These are phyloP conservation scores for Aspergillus sp. DNA, from an alignment of 2,329 filamentous ascomycete genomes.

Conservation along the genomic window DNA sequence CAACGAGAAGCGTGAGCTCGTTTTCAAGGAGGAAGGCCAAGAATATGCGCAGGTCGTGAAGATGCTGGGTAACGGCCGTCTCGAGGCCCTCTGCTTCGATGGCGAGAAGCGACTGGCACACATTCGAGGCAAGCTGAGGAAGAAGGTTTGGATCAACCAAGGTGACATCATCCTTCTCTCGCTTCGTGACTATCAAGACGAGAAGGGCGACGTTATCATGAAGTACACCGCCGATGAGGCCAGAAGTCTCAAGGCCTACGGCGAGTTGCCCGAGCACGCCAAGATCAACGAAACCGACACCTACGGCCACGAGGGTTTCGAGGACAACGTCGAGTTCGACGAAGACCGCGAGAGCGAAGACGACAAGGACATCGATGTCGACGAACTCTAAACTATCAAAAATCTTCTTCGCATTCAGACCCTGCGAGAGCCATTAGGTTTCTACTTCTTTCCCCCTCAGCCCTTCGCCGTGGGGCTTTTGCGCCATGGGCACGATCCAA, in stretches of 20 bases:
- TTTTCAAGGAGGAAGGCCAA: slow-evolving; percentile 98
- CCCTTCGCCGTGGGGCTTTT: slow-evolving; percentile 1
- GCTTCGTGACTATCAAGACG: slow-evolving; percentile 87
- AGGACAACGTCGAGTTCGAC: slow-evolving; percentile 98
- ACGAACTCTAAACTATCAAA: slow-evolving; percentile 72
- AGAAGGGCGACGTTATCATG: slow-evolving; percentile 88
- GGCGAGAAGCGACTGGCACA: slow-evolving; percentile 80
- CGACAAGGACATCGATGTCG: slow-evolving; percentile 84
- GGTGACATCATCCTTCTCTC: slow-evolving; percentile 88
- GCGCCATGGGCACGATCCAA: background rate
- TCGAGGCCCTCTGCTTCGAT: slow-evolving; percentile 93
- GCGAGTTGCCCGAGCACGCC: slow-evolving; percentile 91
- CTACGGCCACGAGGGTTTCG: slow-evolving; percentile 79
- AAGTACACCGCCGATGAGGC: slow-evolving; percentile 97
- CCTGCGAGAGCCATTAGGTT: slow-evolving; percentile 22
- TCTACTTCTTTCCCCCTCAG: slow-evolving; percentile 13
- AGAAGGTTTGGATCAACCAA: slow-evolving; percentile 99
- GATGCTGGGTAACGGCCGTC: slow-evolving; percentile 93
- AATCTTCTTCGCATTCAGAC: slow-evolving; percentile 23
- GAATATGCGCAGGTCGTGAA: slow-evolving; percentile 85
- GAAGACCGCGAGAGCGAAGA: slow-evolving; percentile 71
- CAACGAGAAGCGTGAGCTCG: slow-evolving; percentile 97
- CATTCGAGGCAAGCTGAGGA: slow-evolving; percentile 92
- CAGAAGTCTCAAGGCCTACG: slow-evolving; percentile 90
- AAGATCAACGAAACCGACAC: slow-evolving; percentile 99